Percentiles rank a stretch among this genome's conserved stretches.
Conservation (phyloP, 2,329 filamentous ascomycete species). For the Talaromyces islandicus region DNA sequence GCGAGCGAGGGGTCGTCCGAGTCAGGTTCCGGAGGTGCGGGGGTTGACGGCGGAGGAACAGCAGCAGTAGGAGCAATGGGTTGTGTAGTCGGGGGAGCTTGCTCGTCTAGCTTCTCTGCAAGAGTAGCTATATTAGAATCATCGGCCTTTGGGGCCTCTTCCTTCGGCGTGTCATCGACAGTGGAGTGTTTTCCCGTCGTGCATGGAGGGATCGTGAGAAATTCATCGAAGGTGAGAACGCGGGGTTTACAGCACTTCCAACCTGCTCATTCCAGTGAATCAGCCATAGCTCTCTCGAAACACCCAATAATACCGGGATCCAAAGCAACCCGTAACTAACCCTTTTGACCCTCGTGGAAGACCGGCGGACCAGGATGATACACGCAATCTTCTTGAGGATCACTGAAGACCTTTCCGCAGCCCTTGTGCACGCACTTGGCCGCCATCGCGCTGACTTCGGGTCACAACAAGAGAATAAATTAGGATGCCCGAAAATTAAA, state of each 20-base stretch:
- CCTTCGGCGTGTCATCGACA: constrained; percentile 62
- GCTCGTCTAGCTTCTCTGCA: constrained; percentile 1
- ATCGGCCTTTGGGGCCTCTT: constrained; percentile 37
- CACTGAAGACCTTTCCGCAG: constrained; percentile 81
- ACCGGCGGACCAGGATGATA: constrained; percentile 92
- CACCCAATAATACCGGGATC: neutral
- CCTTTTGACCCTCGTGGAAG: constrained; percentile 98
- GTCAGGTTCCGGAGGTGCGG: constrained; percentile 61
- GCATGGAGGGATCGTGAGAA: constrained; percentile 86
- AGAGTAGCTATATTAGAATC: constrained; percentile 14
- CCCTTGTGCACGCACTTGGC: constrained; percentile 91
- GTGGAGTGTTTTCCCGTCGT: constrained; percentile 89
- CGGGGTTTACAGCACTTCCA: constrained; percentile 99
- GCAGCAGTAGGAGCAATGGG: constrained; percentile 22
- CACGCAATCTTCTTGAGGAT: constrained; percentile 73
- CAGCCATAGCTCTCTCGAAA: neutral
- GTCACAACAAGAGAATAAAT: neutral
- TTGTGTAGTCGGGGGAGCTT: constrained; percentile 14
- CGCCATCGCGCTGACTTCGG: constrained; percentile 20
- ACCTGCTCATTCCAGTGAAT: constrained; percentile 48
- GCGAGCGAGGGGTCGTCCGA: constrained; percentile 73
- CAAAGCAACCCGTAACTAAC: constrained; percentile 45
- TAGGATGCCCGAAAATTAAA: neutral
- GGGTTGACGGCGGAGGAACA: constrained; percentile 20
- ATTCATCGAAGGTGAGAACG: constrained; percentile 96